Conservation (phyloP, 352 stramenopile genomes). For the Pythium biforme region DNA sequence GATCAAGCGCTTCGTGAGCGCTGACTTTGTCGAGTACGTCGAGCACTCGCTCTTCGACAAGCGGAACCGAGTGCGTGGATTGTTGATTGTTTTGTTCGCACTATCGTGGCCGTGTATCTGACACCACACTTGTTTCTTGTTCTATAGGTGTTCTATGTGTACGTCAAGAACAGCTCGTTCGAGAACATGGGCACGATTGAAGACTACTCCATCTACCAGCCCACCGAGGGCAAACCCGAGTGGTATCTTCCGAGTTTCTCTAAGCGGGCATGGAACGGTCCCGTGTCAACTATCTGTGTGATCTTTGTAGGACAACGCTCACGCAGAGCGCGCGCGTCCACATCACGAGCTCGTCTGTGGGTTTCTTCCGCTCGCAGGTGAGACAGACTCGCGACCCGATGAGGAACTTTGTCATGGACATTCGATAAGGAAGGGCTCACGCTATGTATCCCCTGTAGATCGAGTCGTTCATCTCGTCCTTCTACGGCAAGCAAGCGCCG, state of each 20-base stretch:
- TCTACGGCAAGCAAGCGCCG: constrained; percentile 66
- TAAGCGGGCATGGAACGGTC: no score
- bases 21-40: constrained; percentile 72
- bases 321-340: constrained; percentile 65
- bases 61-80: constrained; percentile 52
- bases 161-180: constrained; percentile 73
- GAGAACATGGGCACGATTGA: constrained; percentile 66
- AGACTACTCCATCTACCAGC: constrained; percentile 64
- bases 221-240: constrained; percentile 32
- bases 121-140: neutral
- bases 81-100: no score
- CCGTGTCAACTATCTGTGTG: neutral
- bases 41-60: constrained; percentile 78
- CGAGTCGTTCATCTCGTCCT: constrained; percentile 65
- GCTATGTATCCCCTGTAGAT: constrained; percentile 35
- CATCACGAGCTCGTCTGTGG: constrained; percentile 72
- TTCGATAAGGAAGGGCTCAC: neutral
- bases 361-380: constrained; percentile 74
- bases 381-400: neutral
- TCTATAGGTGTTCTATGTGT: constrained; percentile 72
- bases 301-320: constrained; percentile 50
- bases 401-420: no score
- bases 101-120: no score
- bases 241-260: constrained; percentile 33
- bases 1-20: constrained; percentile 75